Conservation (phyloP, 140 eudicot species). For the Oenanthe javanica region DNA sequence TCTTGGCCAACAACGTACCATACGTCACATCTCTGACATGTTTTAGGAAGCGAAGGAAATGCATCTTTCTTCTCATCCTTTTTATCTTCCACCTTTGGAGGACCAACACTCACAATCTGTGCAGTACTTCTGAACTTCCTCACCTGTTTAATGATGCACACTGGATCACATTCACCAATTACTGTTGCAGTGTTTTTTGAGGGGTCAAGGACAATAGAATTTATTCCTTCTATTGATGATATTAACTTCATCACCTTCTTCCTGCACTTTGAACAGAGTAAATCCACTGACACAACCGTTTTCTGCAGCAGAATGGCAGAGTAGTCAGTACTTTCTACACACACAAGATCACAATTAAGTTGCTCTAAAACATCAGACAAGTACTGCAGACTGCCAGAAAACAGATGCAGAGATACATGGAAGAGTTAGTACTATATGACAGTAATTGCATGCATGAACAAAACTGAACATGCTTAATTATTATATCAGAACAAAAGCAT, state of each 20-base stretch:
- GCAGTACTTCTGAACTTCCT: conserved; percentile 40
- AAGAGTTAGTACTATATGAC: neutral
- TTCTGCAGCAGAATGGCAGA: conserved; percentile 34
- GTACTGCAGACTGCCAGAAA: conserved; percentile 18
- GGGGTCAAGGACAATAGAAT: conserved; percentile 47
- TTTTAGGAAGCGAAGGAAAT: conserved; percentile 24
- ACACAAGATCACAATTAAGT: neutral
- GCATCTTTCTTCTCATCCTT: conserved; percentile 35
- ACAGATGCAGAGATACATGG: neutral
- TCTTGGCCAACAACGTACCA: conserved; percentile 39
- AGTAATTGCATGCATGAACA: conserved; percentile 18
- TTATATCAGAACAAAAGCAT: neutral
- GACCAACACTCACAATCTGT: conserved; percentile 38
- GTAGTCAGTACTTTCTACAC: conserved; percentile 5
- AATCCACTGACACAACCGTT: conserved; percentile 60
- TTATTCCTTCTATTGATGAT: conserved; percentile 43
- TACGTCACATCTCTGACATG: conserved; percentile 42
- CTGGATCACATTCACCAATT: conserved; percentile 60
- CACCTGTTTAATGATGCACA: conserved; percentile 37
- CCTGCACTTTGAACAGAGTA: conserved; percentile 50
- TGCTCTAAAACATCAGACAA: conserved; percentile 7
- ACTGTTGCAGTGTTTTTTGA: conserved; percentile 43
- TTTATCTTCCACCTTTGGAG: conserved; percentile 54
- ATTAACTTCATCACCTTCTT: conserved; percentile 49
- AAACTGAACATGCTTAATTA: neutral